Percentiles rank a stretch among this genome's conserved stretches.
Conservation (phyloP, 169 alveolate species). For the Eimeria necatrix region DNA sequence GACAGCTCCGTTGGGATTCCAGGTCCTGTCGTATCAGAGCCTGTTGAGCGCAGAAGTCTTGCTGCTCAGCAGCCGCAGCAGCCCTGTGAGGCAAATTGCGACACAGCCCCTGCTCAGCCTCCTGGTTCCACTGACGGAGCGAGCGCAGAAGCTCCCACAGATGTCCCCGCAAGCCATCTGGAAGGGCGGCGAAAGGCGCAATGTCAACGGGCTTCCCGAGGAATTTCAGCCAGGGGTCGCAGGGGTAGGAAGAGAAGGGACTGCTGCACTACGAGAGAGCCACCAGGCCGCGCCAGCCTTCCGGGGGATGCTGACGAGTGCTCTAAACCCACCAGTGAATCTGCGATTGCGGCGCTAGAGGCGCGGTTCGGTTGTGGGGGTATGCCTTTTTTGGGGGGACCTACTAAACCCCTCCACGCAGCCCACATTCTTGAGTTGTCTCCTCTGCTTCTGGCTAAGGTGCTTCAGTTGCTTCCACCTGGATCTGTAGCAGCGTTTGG, state of each 20-base stretch:
- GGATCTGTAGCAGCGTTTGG: conserved; percentile 70
- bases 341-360: conserved; percentile 9
- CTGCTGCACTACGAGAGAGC: conserved; percentile 17
- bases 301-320: conserved; percentile 43
- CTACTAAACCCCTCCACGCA: conserved; percentile 56
- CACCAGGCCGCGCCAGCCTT: neutral
- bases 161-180: neutral
- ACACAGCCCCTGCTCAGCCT: neutral
- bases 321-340: neutral
- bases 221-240: conserved; percentile 24
- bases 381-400: neutral
- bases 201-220: conserved; percentile 18
- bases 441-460: conserved; percentile 68
- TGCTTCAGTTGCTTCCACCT: conserved; percentile 60
- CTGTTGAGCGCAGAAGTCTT: neutral
- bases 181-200: conserved; percentile 19
- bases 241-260: conserved; percentile 73
- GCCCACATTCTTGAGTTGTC: conserved; percentile 49
- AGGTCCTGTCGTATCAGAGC: neutral
- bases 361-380: neutral
- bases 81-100: neutral
- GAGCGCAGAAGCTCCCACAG: neutral
- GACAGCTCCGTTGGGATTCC: neutral
- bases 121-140: neutral
- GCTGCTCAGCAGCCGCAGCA: conserved; percentile 26